Conservation (phyloP, 805 yeast species). For the Pichia eremophila region DNA sequence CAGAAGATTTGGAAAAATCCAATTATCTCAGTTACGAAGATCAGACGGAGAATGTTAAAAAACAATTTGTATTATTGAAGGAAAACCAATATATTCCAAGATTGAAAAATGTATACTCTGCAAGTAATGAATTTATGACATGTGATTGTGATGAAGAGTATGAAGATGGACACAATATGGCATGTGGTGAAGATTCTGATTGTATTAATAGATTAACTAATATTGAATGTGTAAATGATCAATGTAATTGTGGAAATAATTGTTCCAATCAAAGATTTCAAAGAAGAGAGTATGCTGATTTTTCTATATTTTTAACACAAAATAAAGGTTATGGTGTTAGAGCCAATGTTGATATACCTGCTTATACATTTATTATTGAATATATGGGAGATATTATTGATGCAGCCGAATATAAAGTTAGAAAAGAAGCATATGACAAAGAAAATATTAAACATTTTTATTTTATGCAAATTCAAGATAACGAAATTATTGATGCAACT, state of each 20-base stretch:
- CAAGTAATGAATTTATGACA: conserved; percentile 73
- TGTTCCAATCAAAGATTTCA: conserved; percentile 91
- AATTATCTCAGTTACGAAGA: conserved; percentile 28
- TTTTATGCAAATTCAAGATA: conserved; percentile 91
- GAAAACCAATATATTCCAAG: conserved; percentile 57
- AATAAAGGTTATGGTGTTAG: conserved; percentile 86
- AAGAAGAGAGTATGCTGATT: conserved; percentile 55
- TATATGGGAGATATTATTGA: conserved; percentile 92
- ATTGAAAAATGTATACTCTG: conserved; percentile 50
- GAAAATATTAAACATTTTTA: conserved; percentile 73
- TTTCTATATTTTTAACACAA: conserved; percentile 78
- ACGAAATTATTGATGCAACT: conserved; percentile 93
- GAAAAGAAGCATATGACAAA: conserved; percentile 68
- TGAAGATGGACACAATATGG: conserved; percentile 35
- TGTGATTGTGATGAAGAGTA: conserved; percentile 72
- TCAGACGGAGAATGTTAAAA: conserved; percentile 60
- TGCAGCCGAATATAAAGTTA: conserved; percentile 59
- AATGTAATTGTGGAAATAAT: conserved; percentile 62
- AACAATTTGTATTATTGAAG: conserved; percentile 44
- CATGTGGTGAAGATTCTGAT: conserved; percentile 80
- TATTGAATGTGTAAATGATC: conserved; percentile 75
- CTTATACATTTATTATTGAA: conserved; percentile 74
- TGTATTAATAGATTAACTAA: conserved; percentile 90
- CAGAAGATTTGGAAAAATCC: conserved; percentile 4
- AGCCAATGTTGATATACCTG: conserved; percentile 49